Evolutionary conservation across 108 stramenopile species (phyloP).

Genomic region (Ochromonas danica): DNA sequence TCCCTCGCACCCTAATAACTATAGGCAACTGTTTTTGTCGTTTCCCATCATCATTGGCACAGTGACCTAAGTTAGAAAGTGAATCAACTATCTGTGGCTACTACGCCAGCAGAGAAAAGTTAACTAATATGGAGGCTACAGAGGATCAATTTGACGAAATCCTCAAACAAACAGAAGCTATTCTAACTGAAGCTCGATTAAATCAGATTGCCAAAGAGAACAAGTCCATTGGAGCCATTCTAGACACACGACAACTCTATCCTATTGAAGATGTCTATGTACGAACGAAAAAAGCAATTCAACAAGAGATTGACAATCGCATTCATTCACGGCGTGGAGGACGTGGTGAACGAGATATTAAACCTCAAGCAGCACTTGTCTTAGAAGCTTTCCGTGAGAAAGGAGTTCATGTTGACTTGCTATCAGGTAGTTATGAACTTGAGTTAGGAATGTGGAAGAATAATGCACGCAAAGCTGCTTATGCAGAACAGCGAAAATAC

Average conservation of each 20-base stretch:
- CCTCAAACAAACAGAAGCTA: conserved; percentile 5
- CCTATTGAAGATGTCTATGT: neutral
- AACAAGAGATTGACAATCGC: neutral
- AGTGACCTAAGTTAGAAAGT: too few species aligned
- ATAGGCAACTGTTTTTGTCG: too few species aligned
- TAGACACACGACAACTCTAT: neutral
- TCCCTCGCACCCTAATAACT: too few species aligned
- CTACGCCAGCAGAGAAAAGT: too few species aligned
- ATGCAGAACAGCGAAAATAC: conserved; percentile 8
- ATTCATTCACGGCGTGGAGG: neutral
- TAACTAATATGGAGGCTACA: too few species aligned
- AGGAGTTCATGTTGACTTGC: neutral
- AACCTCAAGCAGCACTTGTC: neutral
- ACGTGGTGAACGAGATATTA: neutral
- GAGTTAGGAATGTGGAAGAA: neutral
- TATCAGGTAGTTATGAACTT: neutral
- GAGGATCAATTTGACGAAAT: too few species aligned
- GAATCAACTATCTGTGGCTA: too few species aligned
- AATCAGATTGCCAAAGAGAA: neutral
- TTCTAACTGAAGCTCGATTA: neutral
- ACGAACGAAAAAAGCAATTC: neutral
- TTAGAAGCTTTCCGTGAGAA: neutral
- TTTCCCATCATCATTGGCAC: too few species aligned
- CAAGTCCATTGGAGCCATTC: neutral
- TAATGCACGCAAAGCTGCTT: neutral